Conservation (phyloP, 768 basidiomycete genomes). For the Lactarius sanguifluus region DNA sequence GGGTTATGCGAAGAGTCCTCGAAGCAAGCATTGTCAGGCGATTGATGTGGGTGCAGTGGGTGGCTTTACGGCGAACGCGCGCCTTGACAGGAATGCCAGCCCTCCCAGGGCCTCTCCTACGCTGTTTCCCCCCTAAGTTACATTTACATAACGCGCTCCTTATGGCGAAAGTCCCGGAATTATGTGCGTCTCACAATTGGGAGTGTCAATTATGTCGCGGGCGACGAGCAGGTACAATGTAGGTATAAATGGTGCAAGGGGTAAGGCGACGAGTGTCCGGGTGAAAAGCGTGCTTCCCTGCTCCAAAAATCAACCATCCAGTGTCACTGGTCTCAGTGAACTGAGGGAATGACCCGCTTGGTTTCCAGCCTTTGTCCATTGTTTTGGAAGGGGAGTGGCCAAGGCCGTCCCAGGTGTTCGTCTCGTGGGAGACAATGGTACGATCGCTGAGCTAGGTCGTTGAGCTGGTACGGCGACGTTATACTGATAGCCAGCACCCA, state of each 20-base stretch:
- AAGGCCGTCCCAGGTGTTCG: conserved; percentile 8
- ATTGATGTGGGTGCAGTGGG: neutral
- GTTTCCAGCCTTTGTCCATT: conserved; percentile 15
- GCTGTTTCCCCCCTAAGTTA: neutral
- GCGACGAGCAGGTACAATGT: conserved; percentile 12
- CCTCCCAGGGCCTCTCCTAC: neutral
- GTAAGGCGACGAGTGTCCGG: conserved; percentile 3
- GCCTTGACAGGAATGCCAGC: neutral
- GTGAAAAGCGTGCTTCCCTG: neutral
- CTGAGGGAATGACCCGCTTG: conserved; percentile 17
- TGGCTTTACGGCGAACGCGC: neutral
- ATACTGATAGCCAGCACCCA: conserved; percentile 7
- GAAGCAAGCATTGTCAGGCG: neutral
- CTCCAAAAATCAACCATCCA: conserved; percentile 17
- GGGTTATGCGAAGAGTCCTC: conserved; percentile 6
- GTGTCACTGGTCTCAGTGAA: conserved; percentile 11
- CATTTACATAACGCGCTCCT: neutral
- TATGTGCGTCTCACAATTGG: neutral
- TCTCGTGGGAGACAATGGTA: conserved; percentile 11
- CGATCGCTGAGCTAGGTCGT: neutral
- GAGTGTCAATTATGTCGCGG: conserved; percentile 2
- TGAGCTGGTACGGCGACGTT: neutral
- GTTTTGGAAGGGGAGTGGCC: conserved; percentile 4
- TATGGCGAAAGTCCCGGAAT: neutral
- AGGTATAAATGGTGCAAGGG: conserved; percentile 17